A percentile compares a stretch with the other conserved stretches of the same genome.
Evolutionary conservation across 108 stramenopile genomes (phyloP).

Genomic region (Pelagomonas calceolata): DNA sequence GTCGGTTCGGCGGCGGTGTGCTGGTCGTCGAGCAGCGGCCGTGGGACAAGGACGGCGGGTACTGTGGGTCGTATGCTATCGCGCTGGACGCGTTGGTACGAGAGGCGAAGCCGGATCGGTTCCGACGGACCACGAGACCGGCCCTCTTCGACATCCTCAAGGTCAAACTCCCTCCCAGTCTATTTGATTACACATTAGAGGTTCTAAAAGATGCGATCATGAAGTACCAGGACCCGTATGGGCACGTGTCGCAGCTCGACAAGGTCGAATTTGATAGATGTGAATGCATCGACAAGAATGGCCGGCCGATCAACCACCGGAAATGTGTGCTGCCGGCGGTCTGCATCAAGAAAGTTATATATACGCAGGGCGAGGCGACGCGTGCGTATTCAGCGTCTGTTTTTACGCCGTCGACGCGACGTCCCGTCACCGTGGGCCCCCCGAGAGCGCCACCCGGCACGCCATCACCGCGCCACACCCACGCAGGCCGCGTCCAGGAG

Average conservation of each 20-base stretch:
- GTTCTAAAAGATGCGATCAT: conserved; percentile 22
- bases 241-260: conserved; percentile 15
- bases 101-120: conserved; percentile 9
- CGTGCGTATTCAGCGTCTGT: no score
- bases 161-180: conserved; percentile 4
- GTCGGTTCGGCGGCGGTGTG: neutral
- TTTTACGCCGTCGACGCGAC: conserved; percentile 8
- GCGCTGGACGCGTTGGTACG: conserved; percentile 7
- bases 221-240: conserved; percentile 20
- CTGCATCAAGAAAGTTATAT: conserved; percentile 12
- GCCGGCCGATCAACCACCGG: conserved; percentile 1
- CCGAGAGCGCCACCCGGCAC: conserved; percentile 7
- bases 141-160: conserved; percentile 13
- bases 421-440: neutral
- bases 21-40: conserved; percentile 2
- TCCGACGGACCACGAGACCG: conserved; percentile 1
- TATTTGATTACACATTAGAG: conserved; percentile 22
- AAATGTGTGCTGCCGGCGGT: conserved; percentile 11
- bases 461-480: conserved; percentile 4
- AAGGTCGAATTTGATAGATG: conserved; percentile 12
- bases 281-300: conserved; percentile 21
- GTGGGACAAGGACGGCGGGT: conserved; percentile 22
- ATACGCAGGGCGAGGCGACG: conserved; percentile 17
- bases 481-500: conserved; percentile 1
- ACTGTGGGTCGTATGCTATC: conserved; percentile 3